These are phyloP conservation scores for Fomitopsis serialis DNA, from an alignment of 768 basidiomycete genomes.

Conservation along the genomic window DNA sequence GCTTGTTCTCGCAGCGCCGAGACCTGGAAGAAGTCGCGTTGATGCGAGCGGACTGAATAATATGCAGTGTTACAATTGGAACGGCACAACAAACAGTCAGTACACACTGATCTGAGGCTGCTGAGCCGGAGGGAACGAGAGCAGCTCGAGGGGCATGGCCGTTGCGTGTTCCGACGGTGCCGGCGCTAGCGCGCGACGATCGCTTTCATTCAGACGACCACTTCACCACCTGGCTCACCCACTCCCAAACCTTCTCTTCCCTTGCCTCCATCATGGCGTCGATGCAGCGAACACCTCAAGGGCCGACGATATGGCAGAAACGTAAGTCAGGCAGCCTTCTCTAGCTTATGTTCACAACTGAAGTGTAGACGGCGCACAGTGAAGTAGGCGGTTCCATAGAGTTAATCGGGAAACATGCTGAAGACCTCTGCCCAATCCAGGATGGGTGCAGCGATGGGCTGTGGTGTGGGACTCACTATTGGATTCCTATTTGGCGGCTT, in stretches of 20 bases:
- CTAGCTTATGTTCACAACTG: neutral
- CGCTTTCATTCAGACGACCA: slow-evolving; percentile 5
- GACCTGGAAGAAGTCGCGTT: slow-evolving; percentile 77
- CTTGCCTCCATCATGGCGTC: neutral
- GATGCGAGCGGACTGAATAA: slow-evolving; percentile 71
- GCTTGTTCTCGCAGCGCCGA: slow-evolving; percentile 69
- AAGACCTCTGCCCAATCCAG: slow-evolving; percentile 29
- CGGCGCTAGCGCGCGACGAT: slow-evolving; percentile 3
- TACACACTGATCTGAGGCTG: slow-evolving; percentile 86
- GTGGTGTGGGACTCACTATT: slow-evolving; percentile 91
- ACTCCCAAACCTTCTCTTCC: neutral
- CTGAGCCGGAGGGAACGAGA: slow-evolving; percentile 66
- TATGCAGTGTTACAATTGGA: slow-evolving; percentile 6
- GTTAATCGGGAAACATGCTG: neutral
- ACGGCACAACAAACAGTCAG: neutral
- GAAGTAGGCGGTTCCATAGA: slow-evolving; percentile 16
- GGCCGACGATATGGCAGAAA: slow-evolving; percentile 74
- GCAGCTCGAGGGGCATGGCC: slow-evolving; percentile 21
- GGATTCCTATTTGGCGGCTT: slow-evolving; percentile 96
- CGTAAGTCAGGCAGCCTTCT: slow-evolving; percentile 37
- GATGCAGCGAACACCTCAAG: slow-evolving; percentile 27
- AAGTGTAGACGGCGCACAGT: slow-evolving; percentile 12
- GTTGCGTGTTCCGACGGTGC: neutral
- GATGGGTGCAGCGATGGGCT: slow-evolving; percentile 91
- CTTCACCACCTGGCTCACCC: slow-evolving; percentile 2